These are phyloP conservation scores for Agaricus blazei DNA, from an alignment of 768 basidiomycete species.

Conservation along the genomic window DNA sequence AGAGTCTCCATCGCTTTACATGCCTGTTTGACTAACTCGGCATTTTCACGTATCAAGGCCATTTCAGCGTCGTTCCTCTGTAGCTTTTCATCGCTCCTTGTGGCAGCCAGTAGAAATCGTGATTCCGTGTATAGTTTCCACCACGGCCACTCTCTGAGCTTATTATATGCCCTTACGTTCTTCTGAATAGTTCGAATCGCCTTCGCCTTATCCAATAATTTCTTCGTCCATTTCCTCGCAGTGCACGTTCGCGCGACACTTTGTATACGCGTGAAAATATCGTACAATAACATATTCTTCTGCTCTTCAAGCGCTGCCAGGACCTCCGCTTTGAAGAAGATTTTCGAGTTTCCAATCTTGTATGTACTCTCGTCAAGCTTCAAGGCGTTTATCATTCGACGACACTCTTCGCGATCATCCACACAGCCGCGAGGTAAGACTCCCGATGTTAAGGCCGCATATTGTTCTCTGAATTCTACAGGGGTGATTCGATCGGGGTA, in stretches of 20 bases:
- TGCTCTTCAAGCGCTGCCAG: constrained; percentile 94
- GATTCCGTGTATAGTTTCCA: constrained; percentile 98
- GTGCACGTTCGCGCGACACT: constrained; percentile 82
- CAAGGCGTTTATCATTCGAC: constrained; percentile 84
- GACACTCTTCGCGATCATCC: constrained; percentile 93
- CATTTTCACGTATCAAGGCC: constrained; percentile 71
- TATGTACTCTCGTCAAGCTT: constrained; percentile 82
- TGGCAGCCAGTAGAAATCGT: constrained; percentile 88
- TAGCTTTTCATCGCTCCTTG: constrained; percentile 88
- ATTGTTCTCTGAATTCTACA: constrained; percentile 94
- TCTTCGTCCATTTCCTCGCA: constrained; percentile 86
- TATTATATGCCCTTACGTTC: constrained; percentile 88
- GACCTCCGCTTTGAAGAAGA: constrained; percentile 98
- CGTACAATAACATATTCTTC: constrained; percentile 81
- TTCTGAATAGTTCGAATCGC: constrained; percentile 91
- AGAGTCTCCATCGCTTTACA: constrained; percentile 71
- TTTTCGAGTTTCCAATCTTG: constrained; percentile 94
- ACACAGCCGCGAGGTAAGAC: constrained; percentile 94
- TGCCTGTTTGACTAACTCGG: constrained; percentile 83
- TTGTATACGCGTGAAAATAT: constrained; percentile 85
- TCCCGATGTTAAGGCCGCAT: constrained; percentile 92
- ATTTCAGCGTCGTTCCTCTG: constrained; percentile 84
- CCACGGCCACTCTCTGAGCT: constrained; percentile 96
- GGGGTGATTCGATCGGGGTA: constrained; percentile 97
- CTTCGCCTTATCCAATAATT: constrained; percentile 86